phyloP scores from a whole-genome alignment of 2,329 filamentous ascomycete species.

The Pseudogymnoascus sp. region DNA sequence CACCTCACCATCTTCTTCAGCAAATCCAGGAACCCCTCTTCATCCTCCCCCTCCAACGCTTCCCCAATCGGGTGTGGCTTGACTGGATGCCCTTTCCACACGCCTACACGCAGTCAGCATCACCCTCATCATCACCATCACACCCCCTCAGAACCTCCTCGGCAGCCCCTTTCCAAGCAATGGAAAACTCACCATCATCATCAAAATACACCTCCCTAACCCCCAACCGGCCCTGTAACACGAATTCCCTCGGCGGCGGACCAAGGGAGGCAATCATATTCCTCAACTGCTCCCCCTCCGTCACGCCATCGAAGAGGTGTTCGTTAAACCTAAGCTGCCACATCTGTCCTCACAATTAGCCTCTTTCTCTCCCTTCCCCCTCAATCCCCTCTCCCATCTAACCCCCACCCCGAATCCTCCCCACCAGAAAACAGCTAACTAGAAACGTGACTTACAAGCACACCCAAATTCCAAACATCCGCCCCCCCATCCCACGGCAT shows the following conservation, averaged over 20 bases:
- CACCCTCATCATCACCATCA: background rate
- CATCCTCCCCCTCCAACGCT: constrained; percentile 25
- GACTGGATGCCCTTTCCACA: constrained; percentile 7
- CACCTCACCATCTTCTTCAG: constrained; percentile 27
- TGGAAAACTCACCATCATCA: constrained; percentile 9
- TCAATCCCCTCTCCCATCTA: background rate
- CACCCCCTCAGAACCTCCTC: background rate
- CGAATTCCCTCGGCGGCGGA: constrained; percentile 28
- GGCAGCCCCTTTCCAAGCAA: background rate
- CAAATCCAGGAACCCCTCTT: constrained; percentile 26
- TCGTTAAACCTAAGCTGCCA: constrained; percentile 9
- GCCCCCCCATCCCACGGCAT: constrained; percentile 18
- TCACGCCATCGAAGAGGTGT: background rate
- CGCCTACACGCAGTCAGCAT: constrained; percentile 7
- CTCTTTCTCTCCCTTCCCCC: background rate
- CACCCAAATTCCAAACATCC: constrained; percentile 25
- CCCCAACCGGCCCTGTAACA: background rate
- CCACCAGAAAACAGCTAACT: too few relatives aligned
- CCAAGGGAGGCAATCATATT: constrained; percentile 36
- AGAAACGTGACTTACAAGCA: too few relatives aligned
- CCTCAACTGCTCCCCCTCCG: constrained; percentile 31
- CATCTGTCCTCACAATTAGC: background rate
- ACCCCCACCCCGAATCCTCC: too few relatives aligned
- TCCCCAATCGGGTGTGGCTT: constrained; percentile 10
- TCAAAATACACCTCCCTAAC: constrained; percentile 10